Percentiles rank a stretch among this genome's conserved stretches.
These are phyloP conservation scores for Quercus agrifolia DNA, from an alignment of 306 rosid species.

Conservation along the genomic window DNA sequence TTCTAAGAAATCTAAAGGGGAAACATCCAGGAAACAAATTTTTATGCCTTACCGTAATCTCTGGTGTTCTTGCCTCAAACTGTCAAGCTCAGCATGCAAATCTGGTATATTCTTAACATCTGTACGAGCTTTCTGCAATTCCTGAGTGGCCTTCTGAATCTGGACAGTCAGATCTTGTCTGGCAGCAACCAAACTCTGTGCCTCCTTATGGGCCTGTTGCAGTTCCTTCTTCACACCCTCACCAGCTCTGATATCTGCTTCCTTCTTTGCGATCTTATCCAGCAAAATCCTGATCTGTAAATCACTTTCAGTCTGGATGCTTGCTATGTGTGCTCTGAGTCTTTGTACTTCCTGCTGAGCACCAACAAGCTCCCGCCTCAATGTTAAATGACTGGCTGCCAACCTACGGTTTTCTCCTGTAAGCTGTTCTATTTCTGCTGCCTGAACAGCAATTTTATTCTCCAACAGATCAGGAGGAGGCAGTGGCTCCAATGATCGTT, in stretches of 20 bases:
- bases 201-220: slow-evolving; percentile 63
- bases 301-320: slow-evolving; percentile 78
- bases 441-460: slow-evolving; percentile 62
- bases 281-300: slow-evolving; percentile 66
- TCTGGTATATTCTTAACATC: slow-evolving; percentile 54
- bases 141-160: slow-evolving; percentile 52
- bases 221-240: slow-evolving; percentile 69
- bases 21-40: slow-evolving; percentile 13
- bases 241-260: slow-evolving; percentile 55
- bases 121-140: slow-evolving; percentile 47
- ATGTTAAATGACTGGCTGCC: slow-evolving; percentile 54
- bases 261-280: slow-evolving; percentile 72
- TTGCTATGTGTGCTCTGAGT: slow-evolving; percentile 68
- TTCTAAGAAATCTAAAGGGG: background rate
- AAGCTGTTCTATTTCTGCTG: slow-evolving; percentile 64
- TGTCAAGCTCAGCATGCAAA: slow-evolving; percentile 59
- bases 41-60: slow-evolving; percentile 58
- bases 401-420: slow-evolving; percentile 62
- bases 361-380: slow-evolving; percentile 61
- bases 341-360: slow-evolving; percentile 63
- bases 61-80: slow-evolving; percentile 61
- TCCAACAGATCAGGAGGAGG: slow-evolving; percentile 53
- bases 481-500: slow-evolving; percentile 26
- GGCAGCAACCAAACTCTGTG: slow-evolving; percentile 49
- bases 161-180: slow-evolving; percentile 54